Conservation (phyloP, 2,329 filamentous ascomycete species). For the Colletotrichum godetiae region DNA sequence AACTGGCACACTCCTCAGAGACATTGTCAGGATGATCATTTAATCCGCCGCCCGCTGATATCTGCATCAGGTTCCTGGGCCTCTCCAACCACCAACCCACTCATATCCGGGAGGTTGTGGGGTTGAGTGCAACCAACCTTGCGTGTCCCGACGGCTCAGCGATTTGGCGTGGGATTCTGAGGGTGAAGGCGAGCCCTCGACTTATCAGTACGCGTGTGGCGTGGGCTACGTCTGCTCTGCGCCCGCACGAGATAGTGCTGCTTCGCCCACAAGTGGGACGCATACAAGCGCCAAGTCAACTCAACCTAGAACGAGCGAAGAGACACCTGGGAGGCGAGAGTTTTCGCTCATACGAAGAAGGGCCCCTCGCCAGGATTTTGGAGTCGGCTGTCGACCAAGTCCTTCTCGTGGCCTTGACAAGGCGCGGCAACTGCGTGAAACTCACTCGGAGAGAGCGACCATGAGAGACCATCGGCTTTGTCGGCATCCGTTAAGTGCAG, state of each 20-base stretch:
- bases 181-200: conserved; percentile 10
- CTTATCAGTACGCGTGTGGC: conserved; percentile 18
- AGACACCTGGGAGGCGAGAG: background rate
- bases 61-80: background rate
- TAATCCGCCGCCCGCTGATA: conserved; percentile 19
- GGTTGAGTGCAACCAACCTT: conserved; percentile 5
- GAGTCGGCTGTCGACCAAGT: background rate
- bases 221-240: conserved; percentile 23
- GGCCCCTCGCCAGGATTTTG: background rate
- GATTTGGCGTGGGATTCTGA: conserved; percentile 27
- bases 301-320: background rate
- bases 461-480: background rate
- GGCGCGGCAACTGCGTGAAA: background rate
- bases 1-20: conserved; percentile 14
- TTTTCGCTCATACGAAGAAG: background rate
- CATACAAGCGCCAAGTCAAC: background rate
- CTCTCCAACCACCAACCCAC: background rate
- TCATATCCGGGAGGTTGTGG: conserved; percentile 7
- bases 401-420: background rate
- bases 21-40: conserved; percentile 22
- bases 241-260: conserved; percentile 23
- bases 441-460: background rate
- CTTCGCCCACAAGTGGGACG: conserved; percentile 16
- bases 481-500: background rate
- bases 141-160: conserved; percentile 15